These are phyloP conservation scores for Candida neerlandica DNA, from an alignment of 1,139 yeast genomes.

Conservation along the genomic window DNA sequence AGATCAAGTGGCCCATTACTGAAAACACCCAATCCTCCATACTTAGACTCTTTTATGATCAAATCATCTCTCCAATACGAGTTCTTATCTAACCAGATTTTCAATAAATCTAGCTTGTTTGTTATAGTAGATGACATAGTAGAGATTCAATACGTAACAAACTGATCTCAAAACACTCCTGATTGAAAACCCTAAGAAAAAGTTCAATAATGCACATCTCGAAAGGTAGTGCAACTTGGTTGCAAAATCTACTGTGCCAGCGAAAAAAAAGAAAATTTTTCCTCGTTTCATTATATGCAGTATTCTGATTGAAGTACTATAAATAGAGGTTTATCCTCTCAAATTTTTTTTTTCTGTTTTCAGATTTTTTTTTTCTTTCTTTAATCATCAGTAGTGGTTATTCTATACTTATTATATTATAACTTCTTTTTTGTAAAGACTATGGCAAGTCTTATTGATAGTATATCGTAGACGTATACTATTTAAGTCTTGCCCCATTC, in stretches of 20 bases:
- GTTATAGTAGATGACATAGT: slow-evolving; percentile 18
- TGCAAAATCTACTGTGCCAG: not conserved
- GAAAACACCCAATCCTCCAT: slow-evolving; percentile 80
- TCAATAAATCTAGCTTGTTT: slow-evolving; percentile 10
- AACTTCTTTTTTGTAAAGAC: slow-evolving; percentile 53
- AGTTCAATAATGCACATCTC: not conserved
- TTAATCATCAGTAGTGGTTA: slow-evolving; percentile 71
- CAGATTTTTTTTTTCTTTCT: slow-evolving; percentile 8
- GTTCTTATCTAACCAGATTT: slow-evolving; percentile 52
- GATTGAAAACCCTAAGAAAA: slow-evolving; percentile 3
- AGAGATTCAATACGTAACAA: not conserved
- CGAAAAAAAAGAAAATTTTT: not conserved
- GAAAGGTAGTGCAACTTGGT: slow-evolving; percentile 3
- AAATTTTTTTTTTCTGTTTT: slow-evolving; percentile 7
- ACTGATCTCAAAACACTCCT: not conserved
- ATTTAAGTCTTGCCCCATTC: slow-evolving; percentile 9
- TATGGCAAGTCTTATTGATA: slow-evolving; percentile 25
- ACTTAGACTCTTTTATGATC: slow-evolving; percentile 47
- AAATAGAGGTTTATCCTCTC: slow-evolving; percentile 20
- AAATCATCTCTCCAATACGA: slow-evolving; percentile 53
- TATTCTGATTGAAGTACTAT: not conserved
- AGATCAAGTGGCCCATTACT: slow-evolving; percentile 27
- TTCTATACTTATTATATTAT: slow-evolving; percentile 63
- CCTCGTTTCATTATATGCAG: slow-evolving; percentile 6
- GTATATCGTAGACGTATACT: slow-evolving; percentile 17